Evolutionary conservation across 306 rosid species (phyloP).

Genomic region (Cicer chorassanicum): DNA sequence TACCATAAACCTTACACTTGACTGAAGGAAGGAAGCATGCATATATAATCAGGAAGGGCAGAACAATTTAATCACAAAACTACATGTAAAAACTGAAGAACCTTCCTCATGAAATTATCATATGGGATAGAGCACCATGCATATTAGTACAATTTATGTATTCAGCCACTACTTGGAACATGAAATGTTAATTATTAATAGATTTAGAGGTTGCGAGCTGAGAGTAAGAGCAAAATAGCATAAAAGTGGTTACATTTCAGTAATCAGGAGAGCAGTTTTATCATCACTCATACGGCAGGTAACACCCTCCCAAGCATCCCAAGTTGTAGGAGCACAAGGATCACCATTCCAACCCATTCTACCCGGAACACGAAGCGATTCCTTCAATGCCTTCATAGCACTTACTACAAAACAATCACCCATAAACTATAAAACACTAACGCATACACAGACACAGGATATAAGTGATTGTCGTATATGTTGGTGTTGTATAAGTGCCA

Average conservation of each 20-base stretch:
- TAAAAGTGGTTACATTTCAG: slow-evolving; percentile 65
- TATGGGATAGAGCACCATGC: slow-evolving; percentile 9
- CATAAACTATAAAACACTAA: not conserved
- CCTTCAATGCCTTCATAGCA: slow-evolving; percentile 93
- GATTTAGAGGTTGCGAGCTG: not conserved
- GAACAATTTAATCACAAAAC: not conserved
- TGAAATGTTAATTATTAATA: not conserved
- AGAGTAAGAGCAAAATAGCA: not conserved
- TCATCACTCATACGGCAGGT: slow-evolving; percentile 71
- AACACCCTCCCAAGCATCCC: slow-evolving; percentile 99
- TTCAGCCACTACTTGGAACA: not conserved
- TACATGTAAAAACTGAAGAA: not conserved
- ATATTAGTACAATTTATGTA: not conserved
- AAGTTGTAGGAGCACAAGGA: slow-evolving; percentile 93
- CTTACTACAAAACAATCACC: slow-evolving; percentile 51
- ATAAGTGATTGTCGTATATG: not conserved
- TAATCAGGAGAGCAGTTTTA: slow-evolving; percentile 67
- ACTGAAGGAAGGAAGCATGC: not conserved
- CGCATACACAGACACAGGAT: not conserved
- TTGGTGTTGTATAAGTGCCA: no score
- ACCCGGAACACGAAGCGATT: slow-evolving; percentile 80
- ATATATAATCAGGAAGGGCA: not conserved
- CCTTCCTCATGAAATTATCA: not conserved
- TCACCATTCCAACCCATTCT: slow-evolving; percentile 99
- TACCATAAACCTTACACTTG: not conserved